A percentile compares a stretch with the other conserved stretches of the same genome.
These are phyloP conservation scores for Sclerospora graminicola DNA, from an alignment of 352 stramenopile species.

Conservation along the genomic window DNA sequence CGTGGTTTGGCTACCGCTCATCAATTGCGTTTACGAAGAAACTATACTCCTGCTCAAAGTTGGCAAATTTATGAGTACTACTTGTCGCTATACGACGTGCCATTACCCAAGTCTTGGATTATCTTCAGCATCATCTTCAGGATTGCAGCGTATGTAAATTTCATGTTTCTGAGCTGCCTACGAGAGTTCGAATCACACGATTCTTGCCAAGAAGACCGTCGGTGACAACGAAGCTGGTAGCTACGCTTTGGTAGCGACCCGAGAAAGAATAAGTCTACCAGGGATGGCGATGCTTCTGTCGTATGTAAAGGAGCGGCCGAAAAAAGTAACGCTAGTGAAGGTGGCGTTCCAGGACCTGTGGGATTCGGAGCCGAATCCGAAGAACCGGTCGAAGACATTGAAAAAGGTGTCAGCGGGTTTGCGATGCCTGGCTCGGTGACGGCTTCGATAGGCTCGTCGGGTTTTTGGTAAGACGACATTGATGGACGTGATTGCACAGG, in stretches of 20 bases:
- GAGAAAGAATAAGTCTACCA: neutral
- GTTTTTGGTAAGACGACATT: neutral
- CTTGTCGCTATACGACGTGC: constrained; percentile 19
- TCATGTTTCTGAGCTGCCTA: constrained; percentile 21
- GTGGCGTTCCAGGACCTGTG: constrained; percentile 5
- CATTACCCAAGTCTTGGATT: constrained; percentile 1
- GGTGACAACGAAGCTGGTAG: neutral
- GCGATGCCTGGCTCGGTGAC: too few species aligned
- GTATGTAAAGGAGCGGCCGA: constrained; percentile 1
- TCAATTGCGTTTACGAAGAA: constrained; percentile 13
- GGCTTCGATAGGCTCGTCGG: neutral
- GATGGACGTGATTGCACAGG: constrained; percentile 2
- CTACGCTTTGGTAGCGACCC: too few species aligned
- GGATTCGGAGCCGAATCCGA: constrained; percentile 4
- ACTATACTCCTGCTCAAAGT: constrained; percentile 26
- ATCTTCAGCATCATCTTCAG: constrained; percentile 18
- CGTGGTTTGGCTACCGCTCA: constrained; percentile 22
- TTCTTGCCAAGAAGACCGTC: neutral
- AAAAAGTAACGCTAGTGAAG: constrained; percentile 1
- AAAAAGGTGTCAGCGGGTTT: constrained; percentile 4
- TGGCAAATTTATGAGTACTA: constrained; percentile 23
- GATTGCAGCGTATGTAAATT: constrained; percentile 14
- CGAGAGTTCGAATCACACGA: constrained; percentile 5
- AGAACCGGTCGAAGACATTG: too few species aligned
- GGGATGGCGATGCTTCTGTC: neutral